These are phyloP conservation scores for Toxicodendron radicans DNA, from an alignment of 345 rosid species.

Conservation along the genomic window DNA sequence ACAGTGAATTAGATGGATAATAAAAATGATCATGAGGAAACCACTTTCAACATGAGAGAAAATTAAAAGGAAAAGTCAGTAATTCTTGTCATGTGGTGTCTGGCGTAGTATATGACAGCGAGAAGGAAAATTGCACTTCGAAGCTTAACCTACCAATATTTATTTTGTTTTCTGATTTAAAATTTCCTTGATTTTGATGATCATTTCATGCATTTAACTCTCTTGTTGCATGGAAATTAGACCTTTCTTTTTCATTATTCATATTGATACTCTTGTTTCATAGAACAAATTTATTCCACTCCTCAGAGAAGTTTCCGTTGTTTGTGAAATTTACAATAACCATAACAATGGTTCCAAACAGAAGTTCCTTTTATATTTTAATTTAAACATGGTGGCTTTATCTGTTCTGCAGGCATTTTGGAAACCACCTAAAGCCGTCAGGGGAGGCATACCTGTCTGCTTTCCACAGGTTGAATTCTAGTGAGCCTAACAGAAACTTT, in stretches of 20 bases:
- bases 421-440: constrained; percentile 71
- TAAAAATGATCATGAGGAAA: background rate
- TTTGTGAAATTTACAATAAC: constrained; percentile 5
- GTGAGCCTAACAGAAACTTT: constrained; percentile 8
- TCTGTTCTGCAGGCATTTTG: constrained; percentile 52
- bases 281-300: background rate
- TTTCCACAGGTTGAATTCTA: constrained; percentile 80
- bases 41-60: background rate
- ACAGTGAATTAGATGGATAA: background rate
- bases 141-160: background rate
- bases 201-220: background rate
- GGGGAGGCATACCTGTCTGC: constrained; percentile 89
- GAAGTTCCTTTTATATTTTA: constrained; percentile 3
- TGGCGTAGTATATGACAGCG: background rate
- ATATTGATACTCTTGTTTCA: background rate
- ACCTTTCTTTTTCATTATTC: background rate
- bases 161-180: background rate
- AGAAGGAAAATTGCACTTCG: background rate
- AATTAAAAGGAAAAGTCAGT: background rate
- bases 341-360: constrained; percentile 1
- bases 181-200: background rate
- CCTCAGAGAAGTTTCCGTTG: background rate
- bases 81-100: background rate
- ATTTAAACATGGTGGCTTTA: background rate
- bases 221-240: background rate